Evolutionary conservation across 2,329 filamentous ascomycete genomes (phyloP), one percentile per base, ranked within the genome.

Genomic region (Fusarium graminum): DNA sequence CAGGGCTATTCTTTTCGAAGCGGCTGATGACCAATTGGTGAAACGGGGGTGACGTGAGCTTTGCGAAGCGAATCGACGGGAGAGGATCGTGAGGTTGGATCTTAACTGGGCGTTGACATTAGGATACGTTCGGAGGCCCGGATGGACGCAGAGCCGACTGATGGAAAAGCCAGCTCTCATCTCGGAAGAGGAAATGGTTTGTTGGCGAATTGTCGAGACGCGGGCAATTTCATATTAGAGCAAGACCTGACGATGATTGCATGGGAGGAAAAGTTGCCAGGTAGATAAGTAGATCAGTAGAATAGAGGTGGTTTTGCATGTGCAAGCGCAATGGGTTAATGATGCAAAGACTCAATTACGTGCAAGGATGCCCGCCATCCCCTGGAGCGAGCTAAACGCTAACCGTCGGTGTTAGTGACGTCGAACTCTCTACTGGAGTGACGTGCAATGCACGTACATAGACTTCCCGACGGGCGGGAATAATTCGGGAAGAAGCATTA

Each of bases 81-180:
- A 52, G 36, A 72, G 47, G 40, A 54, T 61, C 53, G 55, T 32
- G 34, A 53, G 44, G 45, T 59, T 60, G 38, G 47, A 40, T 11
- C 39, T 52, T 43, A 44, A 26, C 25, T 63, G 54, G 30, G 52
- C 13, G 25, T 59, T 58, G 42, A 62, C 55, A 52, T 70, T 71
- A 60, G 59, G 51, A 45, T 70, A 69, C 55, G 72, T 65, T 54
- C 74, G 77, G 55, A 77, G 59, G 67, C 71, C 74, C 47, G 77
- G 74, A 68, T 74, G 83, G 70, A 79, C 74, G 75, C 79, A 82
- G 64, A 80, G 74, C 70, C 82, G 80, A 77, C 81, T 76, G 40
- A 82, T 65, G 56, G 77, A 67, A 69, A 81, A 76, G 67, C 75
- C 77, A 72, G 77, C 72, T 74, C 80, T 83, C 83, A 86, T 85